phyloP scores from a whole-genome alignment of 2,329 filamentous ascomycete species.

The Sordariomycetes sp. region DNA sequence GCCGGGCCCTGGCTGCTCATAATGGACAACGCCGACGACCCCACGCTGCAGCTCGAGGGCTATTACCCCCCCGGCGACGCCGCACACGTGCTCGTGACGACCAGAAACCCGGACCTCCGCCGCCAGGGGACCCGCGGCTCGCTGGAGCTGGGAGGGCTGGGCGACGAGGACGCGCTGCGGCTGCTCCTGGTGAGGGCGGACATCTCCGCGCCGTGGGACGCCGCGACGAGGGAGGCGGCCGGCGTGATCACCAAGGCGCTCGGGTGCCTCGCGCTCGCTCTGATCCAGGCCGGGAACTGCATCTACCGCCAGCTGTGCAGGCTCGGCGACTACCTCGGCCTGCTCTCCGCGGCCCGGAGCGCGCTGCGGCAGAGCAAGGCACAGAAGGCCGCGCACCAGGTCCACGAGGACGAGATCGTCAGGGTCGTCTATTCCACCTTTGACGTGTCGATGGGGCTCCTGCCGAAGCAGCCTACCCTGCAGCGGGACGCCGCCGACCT shows the following conservation, averaged over 20 bases:
- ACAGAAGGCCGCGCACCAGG: neutral
- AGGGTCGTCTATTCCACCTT: constrained; percentile 5
- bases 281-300: constrained; percentile 8
- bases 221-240: constrained; percentile 1
- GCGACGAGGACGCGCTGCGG: constrained; percentile 5
- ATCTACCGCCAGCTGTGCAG: constrained; percentile 6
- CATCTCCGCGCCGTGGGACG: constrained; percentile 5
- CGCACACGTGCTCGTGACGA: constrained; percentile 8
- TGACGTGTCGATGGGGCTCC: constrained; percentile 5
- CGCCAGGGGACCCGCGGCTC: constrained; percentile 2
- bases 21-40: constrained; percentile 7
- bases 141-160: constrained; percentile 5
- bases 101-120: constrained; percentile 5
- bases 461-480: constrained; percentile 2
- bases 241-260: constrained; percentile 5
- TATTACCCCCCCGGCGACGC: constrained; percentile 4
- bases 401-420: neutral
- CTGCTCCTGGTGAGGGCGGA: constrained; percentile 5
- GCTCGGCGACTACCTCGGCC: constrained; percentile 5
- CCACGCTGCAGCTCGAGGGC: neutral
- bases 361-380: neutral
- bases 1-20: constrained; percentile 2
- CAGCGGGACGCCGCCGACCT: constrained; percentile 1
- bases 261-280: constrained; percentile 6
- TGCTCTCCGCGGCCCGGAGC: neutral